Evolutionary conservation across 768 basidiomycete genomes (phyloP), one percentile per base, ranked within the genome.

Genomic region (Boletus barrowsii): DNA sequence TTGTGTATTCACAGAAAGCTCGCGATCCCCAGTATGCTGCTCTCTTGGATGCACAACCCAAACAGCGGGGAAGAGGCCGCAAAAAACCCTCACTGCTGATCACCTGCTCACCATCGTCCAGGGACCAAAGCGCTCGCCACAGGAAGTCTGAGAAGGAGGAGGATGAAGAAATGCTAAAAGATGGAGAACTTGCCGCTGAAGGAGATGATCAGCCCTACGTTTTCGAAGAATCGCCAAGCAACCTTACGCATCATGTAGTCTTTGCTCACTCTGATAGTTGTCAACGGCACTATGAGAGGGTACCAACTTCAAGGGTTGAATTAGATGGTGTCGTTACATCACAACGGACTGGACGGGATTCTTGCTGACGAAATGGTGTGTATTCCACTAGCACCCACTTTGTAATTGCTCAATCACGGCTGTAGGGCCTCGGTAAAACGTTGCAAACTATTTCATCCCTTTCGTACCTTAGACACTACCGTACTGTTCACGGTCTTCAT

Each of bases 81-180:
- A 94, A 93, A 75, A 94, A 92, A 67, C 83, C 83, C 7, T 47
- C 29, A 4, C 2, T 13, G 20, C 33, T 15, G 14, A 11, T 42
- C 51, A 33, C n/a, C 20, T 47, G n/a, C 55, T 61, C 42, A 62
- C 35, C 13, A 10, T 35, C 14, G 43, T 53, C 14, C 60, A 93
- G 89, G 49, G 92, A 90, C 58, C 82, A 85, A 46, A 84, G 69
- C 46, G 81, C 87, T 26, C 87, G 95, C 10, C 93, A 94, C 65
- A 84, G 96, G 50, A 97, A 94, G 70, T 94, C 92, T 0, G 97
- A 99, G 72, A 97, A 97, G 72, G 97, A 99, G 65, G 97, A 98
- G 69, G 97, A 98, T 51, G 94, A 96, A 58, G 96, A 99, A 72
- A 64, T 99, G 64, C 72, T 98, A 40, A 90, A 93, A 65, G 91